Base-by-base conservation (phyloP, 495 filamentous ascomycete genomes). In the Hypoxylon fuscum region DNA sequence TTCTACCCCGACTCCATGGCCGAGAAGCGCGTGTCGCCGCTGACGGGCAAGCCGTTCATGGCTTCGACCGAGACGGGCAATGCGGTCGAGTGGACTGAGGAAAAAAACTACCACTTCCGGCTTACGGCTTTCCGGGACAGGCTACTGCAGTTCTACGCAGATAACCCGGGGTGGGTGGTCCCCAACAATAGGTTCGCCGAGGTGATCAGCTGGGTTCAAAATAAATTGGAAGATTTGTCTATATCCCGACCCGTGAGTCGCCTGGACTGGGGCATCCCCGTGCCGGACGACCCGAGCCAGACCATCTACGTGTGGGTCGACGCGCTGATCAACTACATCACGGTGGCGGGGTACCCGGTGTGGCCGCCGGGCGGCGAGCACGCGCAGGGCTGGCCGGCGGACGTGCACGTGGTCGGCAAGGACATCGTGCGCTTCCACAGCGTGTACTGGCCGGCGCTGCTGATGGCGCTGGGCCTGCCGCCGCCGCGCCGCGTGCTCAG, bases 221-320 rank as follows among this genome's bases (percentile, higher is more conserved):
- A 84, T 27, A 87, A 90, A 2, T 80, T 98, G 5, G 81, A 87
- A 63, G 96, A 98, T 75, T 81, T 98, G 9, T 96, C 92, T 3
- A 84, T 98, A 20, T 98, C 96, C 0, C 82, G 96, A 25, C 96
- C 95, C 0, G 73, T 80, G 11, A 84, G 89, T 48, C 83, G 95
- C 29, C 75, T 98, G 20, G 84, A 72, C 18, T 98, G 95, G 95
- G 95, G 96, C 2, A 94, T 98, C 49, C 87, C 83, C 5, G 94
- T 96, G 31, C 95, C 95, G 5, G 85, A 85, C 45, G 95, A 98
- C 68, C 75, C 84, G 1, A 84, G 77, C 14, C 96, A 98, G 74
- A 97, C 93, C 2, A 94, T 98, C 60, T 98, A 98, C 71, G 96
- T 98, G 31, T 98, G 95, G 95, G 82, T 98, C 3, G 96, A 98